Conservation (phyloP, 1,139 yeast species). For the Spathaspora sp. region DNA sequence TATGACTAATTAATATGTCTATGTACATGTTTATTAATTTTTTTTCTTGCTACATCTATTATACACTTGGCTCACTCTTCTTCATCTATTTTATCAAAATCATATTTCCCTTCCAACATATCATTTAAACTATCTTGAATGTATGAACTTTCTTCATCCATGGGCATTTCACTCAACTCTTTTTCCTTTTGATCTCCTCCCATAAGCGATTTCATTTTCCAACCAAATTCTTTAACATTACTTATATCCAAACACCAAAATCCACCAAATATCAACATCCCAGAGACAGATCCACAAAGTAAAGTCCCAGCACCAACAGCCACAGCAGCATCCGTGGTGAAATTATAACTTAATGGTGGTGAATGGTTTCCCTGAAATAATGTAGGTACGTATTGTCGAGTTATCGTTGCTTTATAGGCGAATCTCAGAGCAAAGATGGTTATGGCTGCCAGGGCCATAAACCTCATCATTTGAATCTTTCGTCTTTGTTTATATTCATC, state of each 20-base stretch:
- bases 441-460: conserved; percentile 69
- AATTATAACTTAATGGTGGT: conserved; percentile 74
- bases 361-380: conserved; percentile 83
- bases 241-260: conserved; percentile 81
- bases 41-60: background rate
- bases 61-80: conserved; percentile 6
- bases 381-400: conserved; percentile 75
- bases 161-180: conserved; percentile 48
- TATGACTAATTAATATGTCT: background rate
- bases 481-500: conserved; percentile 55
- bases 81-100: conserved; percentile 16
- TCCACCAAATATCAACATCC: conserved; percentile 71
- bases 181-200: conserved; percentile 68
- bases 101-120: conserved; percentile 44
- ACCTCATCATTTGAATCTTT: conserved; percentile 68
- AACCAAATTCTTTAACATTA: conserved; percentile 67
- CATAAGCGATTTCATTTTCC: conserved; percentile 59
- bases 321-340: conserved; percentile 79
- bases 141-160: conserved; percentile 65
- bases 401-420: conserved; percentile 71
- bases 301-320: conserved; percentile 84
- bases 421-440: conserved; percentile 72
- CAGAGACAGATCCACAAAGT: conserved; percentile 68
- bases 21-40: background rate
- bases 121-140: conserved; percentile 54